Conservation (phyloP, 306 rosid species). For the Vigna radiata region DNA sequence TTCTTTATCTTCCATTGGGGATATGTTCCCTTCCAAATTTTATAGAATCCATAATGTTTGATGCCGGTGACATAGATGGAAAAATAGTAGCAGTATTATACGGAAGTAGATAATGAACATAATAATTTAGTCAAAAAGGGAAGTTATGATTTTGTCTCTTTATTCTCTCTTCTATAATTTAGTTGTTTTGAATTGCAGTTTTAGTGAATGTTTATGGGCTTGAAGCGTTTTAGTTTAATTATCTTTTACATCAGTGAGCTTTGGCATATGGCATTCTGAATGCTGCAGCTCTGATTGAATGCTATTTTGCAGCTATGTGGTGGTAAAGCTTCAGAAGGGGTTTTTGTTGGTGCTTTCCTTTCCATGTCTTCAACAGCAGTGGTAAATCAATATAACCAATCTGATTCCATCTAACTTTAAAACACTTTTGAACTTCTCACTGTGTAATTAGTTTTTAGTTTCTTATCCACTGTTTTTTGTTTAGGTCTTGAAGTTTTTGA, state of each 20-base stretch:
- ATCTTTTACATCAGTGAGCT: not conserved
- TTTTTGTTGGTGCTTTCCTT: slow-evolving; percentile 86
- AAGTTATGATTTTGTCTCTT: slow-evolving; percentile 12
- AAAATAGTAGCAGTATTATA: slow-evolving; percentile 4
- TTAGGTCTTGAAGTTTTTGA: slow-evolving; percentile 91
- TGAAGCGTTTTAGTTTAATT: slow-evolving; percentile 19
- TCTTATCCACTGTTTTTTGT: slow-evolving; percentile 33
- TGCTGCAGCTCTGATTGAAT: slow-evolving; percentile 44
- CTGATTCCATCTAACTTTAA: slow-evolving; percentile 15
- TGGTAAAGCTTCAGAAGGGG: slow-evolving; percentile 93
- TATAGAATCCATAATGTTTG: slow-evolving; percentile 25
- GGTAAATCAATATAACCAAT: slow-evolving; percentile 58
- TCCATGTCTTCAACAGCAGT: slow-evolving; percentile 99
- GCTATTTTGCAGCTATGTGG: slow-evolving; percentile 87
- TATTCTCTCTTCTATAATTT: slow-evolving; percentile 27
- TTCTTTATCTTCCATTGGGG: slow-evolving; percentile 15
- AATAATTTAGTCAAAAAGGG: slow-evolving; percentile 25
- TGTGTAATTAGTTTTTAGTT: slow-evolving; percentile 20
- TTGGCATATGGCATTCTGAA: slow-evolving; percentile 42
- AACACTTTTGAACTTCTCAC: slow-evolving; percentile 21
- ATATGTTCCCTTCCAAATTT: slow-evolving; percentile 1
- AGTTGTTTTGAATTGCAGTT: slow-evolving; percentile 28
- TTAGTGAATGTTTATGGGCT: slow-evolving; percentile 4
- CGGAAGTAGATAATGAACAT: slow-evolving; percentile 34
- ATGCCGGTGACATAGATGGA: slow-evolving; percentile 27